Conservation (phyloP, 495 filamentous ascomycete genomes). For the Penicillium cinerascens region DNA sequence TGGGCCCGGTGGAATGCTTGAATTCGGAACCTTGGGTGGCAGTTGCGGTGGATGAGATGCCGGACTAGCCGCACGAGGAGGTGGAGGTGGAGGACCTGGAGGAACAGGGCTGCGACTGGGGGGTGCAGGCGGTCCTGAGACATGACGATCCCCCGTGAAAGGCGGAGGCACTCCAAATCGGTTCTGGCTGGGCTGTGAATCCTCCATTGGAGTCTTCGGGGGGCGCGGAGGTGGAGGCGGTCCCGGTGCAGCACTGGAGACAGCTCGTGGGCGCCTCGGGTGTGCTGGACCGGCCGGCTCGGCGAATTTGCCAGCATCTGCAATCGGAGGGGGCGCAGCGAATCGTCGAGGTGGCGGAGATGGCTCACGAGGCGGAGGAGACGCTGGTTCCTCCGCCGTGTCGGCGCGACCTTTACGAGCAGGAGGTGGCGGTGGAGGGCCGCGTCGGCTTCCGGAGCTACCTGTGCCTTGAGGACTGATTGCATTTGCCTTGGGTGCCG, state of each 20-base stretch:
- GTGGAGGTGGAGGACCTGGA: constrained; percentile 61
- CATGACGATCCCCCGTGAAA: constrained; percentile 66
- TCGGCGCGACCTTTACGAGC: constrained; percentile 58
- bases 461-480: constrained; percentile 69
- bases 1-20: constrained; percentile 32
- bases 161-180: constrained; percentile 80
- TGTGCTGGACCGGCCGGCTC: constrained; percentile 50
- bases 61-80: constrained; percentile 58
- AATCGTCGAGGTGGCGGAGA: constrained; percentile 58
- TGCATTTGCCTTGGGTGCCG: constrained; percentile 43
- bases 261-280: constrained; percentile 53
- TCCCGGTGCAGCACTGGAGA: constrained; percentile 59
- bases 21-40: constrained; percentile 65
- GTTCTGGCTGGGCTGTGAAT: constrained; percentile 39
- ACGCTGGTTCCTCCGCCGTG: constrained; percentile 51
- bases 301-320: constrained; percentile 80
- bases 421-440: constrained; percentile 83
- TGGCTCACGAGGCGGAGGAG: constrained; percentile 48
- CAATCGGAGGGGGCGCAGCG: constrained; percentile 76
- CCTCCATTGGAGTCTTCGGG: constrained; percentile 80
- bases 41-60: constrained; percentile 55
- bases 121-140: constrained; percentile 67
- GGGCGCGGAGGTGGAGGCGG: constrained; percentile 84
- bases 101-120: constrained; percentile 60
- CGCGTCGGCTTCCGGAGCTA: constrained; percentile 58